phyloP scores from a whole-genome alignment of 2,329 filamentous ascomycete genomes.

The Fusarium lateritium region DNA sequence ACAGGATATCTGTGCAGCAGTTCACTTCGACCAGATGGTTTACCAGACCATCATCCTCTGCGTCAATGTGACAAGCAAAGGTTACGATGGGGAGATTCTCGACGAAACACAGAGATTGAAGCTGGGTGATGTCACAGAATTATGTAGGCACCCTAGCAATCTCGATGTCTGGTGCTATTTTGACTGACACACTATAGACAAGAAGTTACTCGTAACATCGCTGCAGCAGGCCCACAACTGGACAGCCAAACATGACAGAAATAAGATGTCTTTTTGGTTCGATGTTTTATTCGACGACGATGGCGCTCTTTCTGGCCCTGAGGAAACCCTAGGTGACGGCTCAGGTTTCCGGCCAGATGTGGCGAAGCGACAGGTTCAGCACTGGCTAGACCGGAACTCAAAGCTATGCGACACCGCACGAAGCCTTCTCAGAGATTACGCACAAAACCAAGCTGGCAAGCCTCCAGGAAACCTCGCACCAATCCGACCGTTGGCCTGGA shows the following conservation, averaged over 20 bases:
- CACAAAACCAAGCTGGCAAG: slow-evolving; percentile 63
- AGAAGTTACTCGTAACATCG: slow-evolving; percentile 76
- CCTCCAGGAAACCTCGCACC: slow-evolving; percentile 65
- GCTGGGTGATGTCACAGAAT: slow-evolving; percentile 74
- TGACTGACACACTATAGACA: slow-evolving; percentile 61
- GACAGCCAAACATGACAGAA: slow-evolving; percentile 77
- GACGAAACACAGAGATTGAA: slow-evolving; percentile 71
- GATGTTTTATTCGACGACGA: slow-evolving; percentile 75
- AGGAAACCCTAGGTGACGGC: slow-evolving; percentile 67
- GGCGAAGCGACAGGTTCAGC: slow-evolving; percentile 72
- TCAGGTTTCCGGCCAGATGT: slow-evolving; percentile 68
- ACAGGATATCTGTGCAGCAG: slow-evolving; percentile 75
- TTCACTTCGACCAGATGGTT: slow-evolving; percentile 76
- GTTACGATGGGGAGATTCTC: slow-evolving; percentile 74
- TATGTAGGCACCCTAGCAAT: slow-evolving; percentile 65
- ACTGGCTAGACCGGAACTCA: slow-evolving; percentile 75
- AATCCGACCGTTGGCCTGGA: slow-evolving; percentile 68
- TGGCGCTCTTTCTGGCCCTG: slow-evolving; percentile 61
- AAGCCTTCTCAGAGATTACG: slow-evolving; percentile 69
- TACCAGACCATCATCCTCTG: slow-evolving; percentile 76
- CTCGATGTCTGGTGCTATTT: neutral
- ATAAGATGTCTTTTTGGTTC: slow-evolving; percentile 80
- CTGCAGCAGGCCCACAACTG: slow-evolving; percentile 78
- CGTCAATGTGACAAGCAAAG: slow-evolving; percentile 77
- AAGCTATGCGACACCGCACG: slow-evolving; percentile 70